Percentiles rank a stretch among this genome's conserved stretches.
Evolutionary conservation across 345 rosid genomes (phyloP).

Genomic region (Populus euphratica): DNA sequence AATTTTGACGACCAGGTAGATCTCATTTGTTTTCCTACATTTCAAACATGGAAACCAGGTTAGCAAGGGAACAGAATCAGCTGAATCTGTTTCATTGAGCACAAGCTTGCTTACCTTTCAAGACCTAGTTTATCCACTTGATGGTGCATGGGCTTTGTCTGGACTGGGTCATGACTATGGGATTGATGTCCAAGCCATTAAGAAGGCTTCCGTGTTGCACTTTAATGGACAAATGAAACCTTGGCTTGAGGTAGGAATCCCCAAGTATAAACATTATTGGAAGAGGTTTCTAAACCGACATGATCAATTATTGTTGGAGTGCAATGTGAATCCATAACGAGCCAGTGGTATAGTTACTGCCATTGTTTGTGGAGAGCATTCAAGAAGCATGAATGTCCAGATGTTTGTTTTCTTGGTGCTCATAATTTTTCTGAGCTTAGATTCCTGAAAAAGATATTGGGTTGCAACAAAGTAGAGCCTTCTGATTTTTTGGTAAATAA

Average conservation of each 20-base stretch:
- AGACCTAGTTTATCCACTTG: conserved; percentile 22
- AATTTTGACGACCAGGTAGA: neutral
- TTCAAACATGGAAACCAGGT: conserved; percentile 31
- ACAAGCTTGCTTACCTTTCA: conserved; percentile 30
- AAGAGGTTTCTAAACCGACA: conserved; percentile 22
- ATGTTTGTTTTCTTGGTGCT: conserved; percentile 15
- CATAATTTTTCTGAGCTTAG: conserved; percentile 21
- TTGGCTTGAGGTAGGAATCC: conserved; percentile 35
- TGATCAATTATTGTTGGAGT: conserved; percentile 14
- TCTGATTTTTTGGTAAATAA: conserved; percentile 30
- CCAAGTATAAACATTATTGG: conserved; percentile 29
- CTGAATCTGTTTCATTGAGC: conserved; percentile 36
- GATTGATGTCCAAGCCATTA: conserved; percentile 17
- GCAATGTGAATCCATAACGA: conserved; percentile 45
- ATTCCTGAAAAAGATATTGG: conserved; percentile 21
- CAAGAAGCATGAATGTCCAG: conserved; percentile 13
- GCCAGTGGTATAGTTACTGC: conserved; percentile 9
- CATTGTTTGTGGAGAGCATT: conserved; percentile 3
- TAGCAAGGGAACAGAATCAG: conserved; percentile 38
- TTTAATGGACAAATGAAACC: conserved; percentile 37
- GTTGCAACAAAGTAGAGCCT: conserved; percentile 10
- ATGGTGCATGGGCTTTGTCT: conserved; percentile 20
- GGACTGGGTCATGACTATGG: conserved; percentile 31
- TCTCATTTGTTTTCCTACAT: conserved; percentile 5
- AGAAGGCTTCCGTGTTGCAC: conserved; percentile 30